Base-by-base conservation (phyloP, 371 early-diverging fungal species). In the Mortierella sp. region DNA sequence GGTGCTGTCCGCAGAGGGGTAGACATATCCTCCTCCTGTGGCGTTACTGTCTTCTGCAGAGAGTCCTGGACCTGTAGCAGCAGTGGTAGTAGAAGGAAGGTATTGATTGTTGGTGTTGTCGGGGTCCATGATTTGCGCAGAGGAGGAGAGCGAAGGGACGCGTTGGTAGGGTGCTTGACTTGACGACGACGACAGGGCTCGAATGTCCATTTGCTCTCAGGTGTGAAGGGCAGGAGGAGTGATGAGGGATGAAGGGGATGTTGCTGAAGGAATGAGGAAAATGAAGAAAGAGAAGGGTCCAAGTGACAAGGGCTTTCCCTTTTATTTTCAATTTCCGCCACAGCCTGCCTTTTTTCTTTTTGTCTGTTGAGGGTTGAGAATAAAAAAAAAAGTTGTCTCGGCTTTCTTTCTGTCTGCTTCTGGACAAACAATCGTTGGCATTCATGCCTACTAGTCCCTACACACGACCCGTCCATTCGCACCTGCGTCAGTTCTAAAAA, bases 81-180 rank as follows among this genome's bases (percentile, higher is more conserved):
- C 13, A 46, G 48, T 10, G 1, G 9, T 13, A 46, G 13, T 9
- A 46, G 48, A 13, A 13, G 48, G 9, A 40, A 4, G 43, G 43
- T 40, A 40, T 40, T 40, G 61, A 31, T 6, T 14, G 28, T 11
- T n/a, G 57, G 6, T 28, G 28, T 55, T 55, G 28, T 55, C 26
- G 16, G 31, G 21, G 37, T 64, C 64, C 64, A 64, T 64, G 37
- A 37, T 64, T 34, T 16, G 64, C 2, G 37, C 24, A 19, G 64
- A 37, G 21, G 64, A 64, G 9, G 37, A 64, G 37, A 37, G 64
- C 19, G 37, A 37, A 21, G 64, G 64, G 37, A 64, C 64, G 64
- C 64, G 64, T 64, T 59, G 61, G 61, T 59, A 59, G 34, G 28
- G 28, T 0, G 34, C 61, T 59, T 59, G 61, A 59, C 61, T 59